These are phyloP conservation scores for Xylogone sp. DNA, from an alignment of 2,329 filamentous ascomycete species.

Conservation along the genomic window DNA sequence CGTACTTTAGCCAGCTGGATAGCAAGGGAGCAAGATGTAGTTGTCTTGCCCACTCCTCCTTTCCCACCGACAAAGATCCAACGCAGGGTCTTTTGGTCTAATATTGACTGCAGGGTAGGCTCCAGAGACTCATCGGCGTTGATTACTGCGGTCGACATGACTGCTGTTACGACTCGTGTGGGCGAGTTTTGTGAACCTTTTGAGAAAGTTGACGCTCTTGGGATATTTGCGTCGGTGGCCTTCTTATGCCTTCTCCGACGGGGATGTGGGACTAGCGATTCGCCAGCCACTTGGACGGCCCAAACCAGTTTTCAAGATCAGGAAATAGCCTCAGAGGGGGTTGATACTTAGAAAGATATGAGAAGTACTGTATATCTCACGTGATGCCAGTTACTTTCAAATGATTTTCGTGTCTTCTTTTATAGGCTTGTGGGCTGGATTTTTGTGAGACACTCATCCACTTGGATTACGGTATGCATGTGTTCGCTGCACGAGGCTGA, in stretches of 20 bases:
- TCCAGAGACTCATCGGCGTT: slow-evolving; percentile 71
- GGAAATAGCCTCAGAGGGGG: not conserved
- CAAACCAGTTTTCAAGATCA: not conserved
- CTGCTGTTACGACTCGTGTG: not conserved
- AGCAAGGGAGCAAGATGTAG: slow-evolving; percentile 96
- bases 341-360: no score
- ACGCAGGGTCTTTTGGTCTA: slow-evolving; percentile 90
- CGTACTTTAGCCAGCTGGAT: slow-evolving; percentile 95
- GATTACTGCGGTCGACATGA: slow-evolving; percentile 41
- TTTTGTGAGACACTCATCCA: not conserved
- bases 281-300: not conserved
- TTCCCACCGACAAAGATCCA: slow-evolving; percentile 99
- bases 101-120: slow-evolving; percentile 87
- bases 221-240: not conserved
- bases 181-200: not conserved
- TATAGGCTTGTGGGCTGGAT: not conserved
- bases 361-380: no score
- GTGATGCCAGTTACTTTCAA: no score
- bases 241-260: not conserved
- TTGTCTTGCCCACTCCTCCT: slow-evolving; percentile 97
- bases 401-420: no score
- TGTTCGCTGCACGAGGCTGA: not conserved
- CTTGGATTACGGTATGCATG: not conserved
- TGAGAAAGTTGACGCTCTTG: not conserved
- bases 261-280: not conserved